Conservation (phyloP, 371 early-diverging fungal genomes). For the Modicella reniformis region DNA sequence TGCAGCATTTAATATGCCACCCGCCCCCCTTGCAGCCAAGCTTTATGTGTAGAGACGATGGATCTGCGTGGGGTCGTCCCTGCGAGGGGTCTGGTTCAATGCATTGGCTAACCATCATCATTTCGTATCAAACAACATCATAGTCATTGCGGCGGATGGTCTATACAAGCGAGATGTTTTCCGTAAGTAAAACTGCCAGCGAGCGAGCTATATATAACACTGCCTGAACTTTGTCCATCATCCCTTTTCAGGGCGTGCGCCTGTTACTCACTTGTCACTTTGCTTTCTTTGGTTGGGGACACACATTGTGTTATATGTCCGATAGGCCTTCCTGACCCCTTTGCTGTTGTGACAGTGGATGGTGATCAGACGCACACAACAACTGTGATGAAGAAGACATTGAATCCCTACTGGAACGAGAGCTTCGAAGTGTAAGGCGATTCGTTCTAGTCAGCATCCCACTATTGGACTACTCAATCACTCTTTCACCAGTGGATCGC, state of each 20-base stretch:
- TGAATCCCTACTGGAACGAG: conserved; percentile 87
- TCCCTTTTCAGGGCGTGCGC: background rate
- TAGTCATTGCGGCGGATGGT: conserved; percentile 93
- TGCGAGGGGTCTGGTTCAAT: too few species aligned
- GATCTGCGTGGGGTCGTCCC: too few species aligned
- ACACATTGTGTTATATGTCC: background rate
- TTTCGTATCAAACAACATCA: background rate
- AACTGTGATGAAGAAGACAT: conserved; percentile 76
- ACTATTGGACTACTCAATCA: background rate
- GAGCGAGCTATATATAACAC: background rate
- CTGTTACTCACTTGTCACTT: background rate
- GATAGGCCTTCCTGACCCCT: conserved; percentile 78
- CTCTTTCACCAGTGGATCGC: too few species aligned
- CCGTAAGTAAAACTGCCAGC: conserved; percentile 65
- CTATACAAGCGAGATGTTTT: conserved; percentile 91
- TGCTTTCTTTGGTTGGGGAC: background rate
- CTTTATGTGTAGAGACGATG: too few species aligned
- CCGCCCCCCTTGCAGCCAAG: too few species aligned
- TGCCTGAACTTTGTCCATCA: background rate
- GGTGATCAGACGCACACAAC: conserved; percentile 86
- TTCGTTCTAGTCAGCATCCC: background rate
- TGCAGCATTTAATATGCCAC: too few species aligned
- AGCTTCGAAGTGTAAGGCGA: conserved; percentile 70
- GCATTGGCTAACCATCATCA: background rate
- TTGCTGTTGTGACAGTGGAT: conserved; percentile 92